Evolutionary conservation across 805 yeast genomes (phyloP).

Genomic region (Cyberlindnera mississippiensis): DNA sequence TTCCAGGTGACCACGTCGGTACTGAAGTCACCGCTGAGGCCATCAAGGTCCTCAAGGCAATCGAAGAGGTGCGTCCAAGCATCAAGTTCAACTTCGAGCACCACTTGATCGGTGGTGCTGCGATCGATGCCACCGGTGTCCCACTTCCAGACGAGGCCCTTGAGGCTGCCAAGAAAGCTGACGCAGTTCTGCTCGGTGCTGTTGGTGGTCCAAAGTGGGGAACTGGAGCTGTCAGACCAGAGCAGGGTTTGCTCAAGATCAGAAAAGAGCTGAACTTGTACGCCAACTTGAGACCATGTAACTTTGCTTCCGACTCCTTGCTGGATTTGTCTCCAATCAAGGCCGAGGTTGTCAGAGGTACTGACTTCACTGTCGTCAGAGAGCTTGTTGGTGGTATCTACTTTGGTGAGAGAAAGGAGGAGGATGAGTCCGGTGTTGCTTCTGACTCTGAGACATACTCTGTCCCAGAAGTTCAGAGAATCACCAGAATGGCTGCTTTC

Average conservation of each 20-base stretch:
- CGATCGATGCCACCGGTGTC: conserved; percentile 92
- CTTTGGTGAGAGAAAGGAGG: conserved; percentile 94
- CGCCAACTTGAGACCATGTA: conserved; percentile 96
- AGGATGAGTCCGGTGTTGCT: conserved; percentile 81
- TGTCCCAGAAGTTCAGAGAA: conserved; percentile 89
- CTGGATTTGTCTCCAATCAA: conserved; percentile 86
- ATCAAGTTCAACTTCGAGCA: conserved; percentile 72
- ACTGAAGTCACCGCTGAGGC: conserved; percentile 88
- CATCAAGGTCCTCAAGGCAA: conserved; percentile 81
- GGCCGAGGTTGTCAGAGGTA: conserved; percentile 80
- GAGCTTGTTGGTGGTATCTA: conserved; percentile 98
- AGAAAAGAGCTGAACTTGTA: conserved; percentile 91
- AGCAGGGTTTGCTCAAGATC: conserved; percentile 91
- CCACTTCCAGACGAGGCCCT: conserved; percentile 87
- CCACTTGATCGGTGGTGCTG: conserved; percentile 96
- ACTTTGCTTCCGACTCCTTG: conserved; percentile 81
- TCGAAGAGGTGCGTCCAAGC: conserved; percentile 50
- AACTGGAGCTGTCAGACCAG: conserved; percentile 93
- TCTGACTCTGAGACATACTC: conserved; percentile 92
- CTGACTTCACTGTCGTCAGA: conserved; percentile 89
- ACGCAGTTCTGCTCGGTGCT: conserved; percentile 96
- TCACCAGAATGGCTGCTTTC: conserved; percentile 97
- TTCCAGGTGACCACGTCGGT: conserved; percentile 98
- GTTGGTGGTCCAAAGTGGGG: conserved; percentile 99
- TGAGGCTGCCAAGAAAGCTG: conserved; percentile 77